phyloP scores from a whole-genome alignment of 2,329 filamentous ascomycete genomes.

The Pseudogymnoascus sp. region DNA sequence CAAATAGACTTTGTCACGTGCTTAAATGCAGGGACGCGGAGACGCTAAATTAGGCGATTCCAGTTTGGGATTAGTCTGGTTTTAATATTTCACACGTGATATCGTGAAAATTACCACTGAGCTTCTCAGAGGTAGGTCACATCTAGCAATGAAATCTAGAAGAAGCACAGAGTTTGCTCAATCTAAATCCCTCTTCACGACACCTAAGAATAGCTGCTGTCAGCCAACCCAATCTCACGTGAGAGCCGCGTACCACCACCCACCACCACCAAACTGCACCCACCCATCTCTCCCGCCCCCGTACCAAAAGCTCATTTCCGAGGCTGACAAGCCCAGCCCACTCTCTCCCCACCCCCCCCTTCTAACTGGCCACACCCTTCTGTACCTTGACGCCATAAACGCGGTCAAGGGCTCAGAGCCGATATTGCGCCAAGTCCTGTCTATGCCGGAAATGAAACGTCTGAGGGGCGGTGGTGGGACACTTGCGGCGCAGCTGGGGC shows the following conservation, averaged over 20 bases:
- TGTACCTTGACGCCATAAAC: constrained; percentile 6
- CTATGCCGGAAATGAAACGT: not conserved
- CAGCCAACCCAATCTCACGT: not conserved
- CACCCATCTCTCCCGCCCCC: not conserved
- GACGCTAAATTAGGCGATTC: not conserved
- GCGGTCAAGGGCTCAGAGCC: not conserved
- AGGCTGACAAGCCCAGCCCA: not conserved
- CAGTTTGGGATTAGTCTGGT: not conserved
- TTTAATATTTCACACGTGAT: not conserved
- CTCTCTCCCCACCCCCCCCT: not conserved
- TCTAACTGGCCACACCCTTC: not conserved
- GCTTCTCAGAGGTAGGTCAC: not conserved
- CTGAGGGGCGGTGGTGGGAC: not conserved
- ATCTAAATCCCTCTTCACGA: not conserved
- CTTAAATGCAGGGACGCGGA: not conserved
- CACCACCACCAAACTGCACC: not conserved
- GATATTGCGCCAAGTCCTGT: not conserved
- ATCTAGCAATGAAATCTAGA: not conserved
- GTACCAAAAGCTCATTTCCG: not conserved
- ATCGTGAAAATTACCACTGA: not conserved
- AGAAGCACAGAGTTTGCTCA: not conserved
- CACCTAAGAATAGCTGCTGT: not conserved
- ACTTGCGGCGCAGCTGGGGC: not conserved
- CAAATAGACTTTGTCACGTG: not conserved
- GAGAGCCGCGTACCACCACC: not conserved